These are phyloP conservation scores for Solioccasus polychromus DNA, from an alignment of 768 basidiomycete species.

Conservation along the genomic window DNA sequence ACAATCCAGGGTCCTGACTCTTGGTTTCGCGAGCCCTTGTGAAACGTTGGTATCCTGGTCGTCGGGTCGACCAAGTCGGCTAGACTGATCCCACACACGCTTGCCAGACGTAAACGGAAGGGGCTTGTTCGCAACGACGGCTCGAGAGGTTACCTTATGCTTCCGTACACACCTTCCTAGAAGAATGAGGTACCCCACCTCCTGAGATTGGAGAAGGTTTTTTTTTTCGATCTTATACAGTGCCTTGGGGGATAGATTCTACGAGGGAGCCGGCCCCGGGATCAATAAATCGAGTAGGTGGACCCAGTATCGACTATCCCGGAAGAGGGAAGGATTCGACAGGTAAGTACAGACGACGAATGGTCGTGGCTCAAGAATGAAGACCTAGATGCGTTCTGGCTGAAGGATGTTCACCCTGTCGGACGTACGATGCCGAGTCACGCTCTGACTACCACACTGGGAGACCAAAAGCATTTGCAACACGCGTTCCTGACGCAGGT, in stretches of 20 bases:
- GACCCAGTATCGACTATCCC: slow-evolving; percentile 45
- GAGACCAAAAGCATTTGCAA: slow-evolving; percentile 19
- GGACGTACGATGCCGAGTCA: no score
- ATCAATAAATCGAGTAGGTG: slow-evolving; percentile 21
- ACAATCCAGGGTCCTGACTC: slow-evolving; percentile 48
- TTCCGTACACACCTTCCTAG: slow-evolving; percentile 46
- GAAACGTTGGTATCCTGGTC: slow-evolving; percentile 6
- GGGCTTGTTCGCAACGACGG: no score
- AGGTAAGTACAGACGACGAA: slow-evolving; percentile 3
- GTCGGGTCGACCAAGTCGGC: neutral
- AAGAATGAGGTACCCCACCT: slow-evolving; percentile 42
- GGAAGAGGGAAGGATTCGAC: slow-evolving; percentile 1
- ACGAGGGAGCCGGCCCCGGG: slow-evolving; percentile 40
- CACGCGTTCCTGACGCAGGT: slow-evolving; percentile 44
- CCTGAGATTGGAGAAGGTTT: slow-evolving; percentile 21
- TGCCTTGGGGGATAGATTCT: slow-evolving; percentile 44
- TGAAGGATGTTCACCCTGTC: no score
- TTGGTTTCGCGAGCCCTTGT: slow-evolving; percentile 46
- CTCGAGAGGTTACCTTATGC: no score
- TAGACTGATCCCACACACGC: slow-evolving; percentile 32
- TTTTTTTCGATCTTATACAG: slow-evolving; percentile 50
- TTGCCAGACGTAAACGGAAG: slow-evolving; percentile 52
- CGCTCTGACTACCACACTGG: no score
- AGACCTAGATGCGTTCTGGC: no score
- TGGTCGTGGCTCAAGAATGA: slow-evolving; percentile 34